Evolutionary conservation across 2,329 filamentous ascomycete species (phyloP), one percentile per base, ranked within the genome.

Genomic region (Penicillium sp.): DNA sequence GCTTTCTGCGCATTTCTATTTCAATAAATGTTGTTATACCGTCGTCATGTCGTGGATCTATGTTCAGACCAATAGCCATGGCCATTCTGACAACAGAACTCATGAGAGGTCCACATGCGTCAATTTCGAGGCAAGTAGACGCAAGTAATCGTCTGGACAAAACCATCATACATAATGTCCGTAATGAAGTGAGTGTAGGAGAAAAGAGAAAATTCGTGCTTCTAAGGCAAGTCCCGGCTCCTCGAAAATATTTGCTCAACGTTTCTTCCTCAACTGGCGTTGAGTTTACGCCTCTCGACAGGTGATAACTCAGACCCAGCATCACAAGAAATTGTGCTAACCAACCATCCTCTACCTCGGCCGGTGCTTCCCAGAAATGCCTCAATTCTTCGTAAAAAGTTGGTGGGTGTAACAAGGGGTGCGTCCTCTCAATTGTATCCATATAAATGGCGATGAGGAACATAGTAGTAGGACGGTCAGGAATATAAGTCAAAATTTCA

Each of bases 11-110:
- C 76, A 76, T 75, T 60, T 77, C 74, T 53, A 71, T 70, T 30
- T 75, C 71, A 55, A 43, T 43, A 75, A 76, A 1, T 62, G 55
- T 0, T 71, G 74, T 14, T 20, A 74, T 71, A 5, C 61, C 66
- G 8, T 65, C 63, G 54, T 69, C 68, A 23, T 65, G 61, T 43
- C 62, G 68, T 0, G 69, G 69, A 46, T 75, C 72, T 2, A 73
- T 66, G 62, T 84, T 81, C 47, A 83, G 74, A 0, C 82, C 81
- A 14, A 78, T 74, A 47, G 80, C 70, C 68, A 84, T 77, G 18
- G 79, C 81, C 50, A 80, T 73, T 35, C 79, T 75, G 5, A 83
- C 65, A 11, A 83, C 60, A n/a, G 75, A 77, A 12, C 52, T 52
- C 53, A 60, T 61, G 1, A 63, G 56, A 30, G 60, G 62, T 7